Base-by-base conservation (phyloP, 257 asterid genomes). In the Solanum lycopersicoides region DNA sequence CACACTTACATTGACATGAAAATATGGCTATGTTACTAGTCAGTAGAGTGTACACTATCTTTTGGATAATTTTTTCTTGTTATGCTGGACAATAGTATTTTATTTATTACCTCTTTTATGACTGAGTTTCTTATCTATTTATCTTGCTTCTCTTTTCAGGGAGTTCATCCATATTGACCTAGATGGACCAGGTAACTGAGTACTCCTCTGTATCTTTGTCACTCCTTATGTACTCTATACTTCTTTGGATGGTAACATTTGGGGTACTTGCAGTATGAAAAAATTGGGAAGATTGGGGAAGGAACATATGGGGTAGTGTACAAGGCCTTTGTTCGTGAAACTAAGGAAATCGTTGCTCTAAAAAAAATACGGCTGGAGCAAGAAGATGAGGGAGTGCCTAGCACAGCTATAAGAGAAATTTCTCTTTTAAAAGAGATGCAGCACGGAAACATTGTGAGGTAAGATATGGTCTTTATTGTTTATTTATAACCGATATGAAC, bases 341-440 rank as follows among this genome's bases (percentile, higher is more conserved):
- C 99, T 20, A 97, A 97, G 90, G 96, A 94, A 91, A 95, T 96
- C 42, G 94, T 96, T 86, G 98, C 99, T 79, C 89, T 96, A 91
- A 96, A 96, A 93, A 97, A 96, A 92, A 95, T 95, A 87, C 93
- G 98, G 23, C 93, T 96, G 88, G 98, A 96, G 94, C 98, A 96
- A 92, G 99, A 96, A 87, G 99, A 96, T 88, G 99, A 96, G 88
- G 99, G 99, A 73, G 99, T 96, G 42, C 99, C 99, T 11, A 96
- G 98, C 91, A 95, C 98, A 12, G 98, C 99, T 87, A 96, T 96
- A 73, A 92, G 98, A 90, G 99, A 95, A 92, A 96, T 96, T 72
- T 96, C 98, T 20, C 95, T 96, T 39, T 89, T 96, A 92, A 95
- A 96, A 88, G 99, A 96, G 94, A 96, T 96, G 99, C 98, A 96